A percentile compares a stretch with the other conserved stretches of the same genome.
Evolutionary conservation across 805 yeast species (phyloP).

Genomic region (Metschnikowia lochheadii): DNA sequence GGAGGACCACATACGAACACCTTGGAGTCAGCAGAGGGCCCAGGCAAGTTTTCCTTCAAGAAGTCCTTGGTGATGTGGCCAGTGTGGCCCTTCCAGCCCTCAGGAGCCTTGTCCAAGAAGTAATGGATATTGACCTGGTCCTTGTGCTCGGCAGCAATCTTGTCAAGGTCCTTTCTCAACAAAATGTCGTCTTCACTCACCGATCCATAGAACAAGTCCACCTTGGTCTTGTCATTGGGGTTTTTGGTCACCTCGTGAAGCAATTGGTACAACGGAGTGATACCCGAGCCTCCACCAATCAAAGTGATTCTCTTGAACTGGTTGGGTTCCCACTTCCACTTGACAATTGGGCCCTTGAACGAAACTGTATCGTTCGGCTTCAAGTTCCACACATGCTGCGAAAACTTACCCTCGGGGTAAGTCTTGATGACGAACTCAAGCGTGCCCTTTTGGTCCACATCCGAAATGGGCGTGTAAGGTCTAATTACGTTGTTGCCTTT

Average conservation of each 20-base stretch:
- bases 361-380: slow-evolving; percentile 77
- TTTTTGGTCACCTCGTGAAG: slow-evolving; percentile 69
- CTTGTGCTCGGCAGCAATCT: slow-evolving; percentile 58
- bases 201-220: slow-evolving; percentile 77
- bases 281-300: slow-evolving; percentile 96
- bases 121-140: slow-evolving; percentile 75
- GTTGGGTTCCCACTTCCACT: slow-evolving; percentile 90
- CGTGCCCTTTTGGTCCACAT: slow-evolving; percentile 62
- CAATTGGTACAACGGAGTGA: slow-evolving; percentile 92
- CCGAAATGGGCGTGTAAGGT: slow-evolving; percentile 85
- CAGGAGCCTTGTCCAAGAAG: slow-evolving; percentile 69
- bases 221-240: slow-evolving; percentile 86
- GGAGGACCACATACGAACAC: slow-evolving; percentile 97
- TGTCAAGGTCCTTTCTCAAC: slow-evolving; percentile 73
- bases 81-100: slow-evolving; percentile 50
- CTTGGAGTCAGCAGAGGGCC: slow-evolving; percentile 55
- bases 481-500: slow-evolving; percentile 86
- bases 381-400: slow-evolving; percentile 65
- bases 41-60: slow-evolving; percentile 56
- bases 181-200: slow-evolving; percentile 75
- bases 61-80: slow-evolving; percentile 81
- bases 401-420: slow-evolving; percentile 82
- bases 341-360: slow-evolving; percentile 90
- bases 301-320: slow-evolving; percentile 73
- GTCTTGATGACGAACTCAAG: slow-evolving; percentile 79